Conservation (phyloP, 2,329 filamentous ascomycete genomes). For the Zarea fungicola region DNA sequence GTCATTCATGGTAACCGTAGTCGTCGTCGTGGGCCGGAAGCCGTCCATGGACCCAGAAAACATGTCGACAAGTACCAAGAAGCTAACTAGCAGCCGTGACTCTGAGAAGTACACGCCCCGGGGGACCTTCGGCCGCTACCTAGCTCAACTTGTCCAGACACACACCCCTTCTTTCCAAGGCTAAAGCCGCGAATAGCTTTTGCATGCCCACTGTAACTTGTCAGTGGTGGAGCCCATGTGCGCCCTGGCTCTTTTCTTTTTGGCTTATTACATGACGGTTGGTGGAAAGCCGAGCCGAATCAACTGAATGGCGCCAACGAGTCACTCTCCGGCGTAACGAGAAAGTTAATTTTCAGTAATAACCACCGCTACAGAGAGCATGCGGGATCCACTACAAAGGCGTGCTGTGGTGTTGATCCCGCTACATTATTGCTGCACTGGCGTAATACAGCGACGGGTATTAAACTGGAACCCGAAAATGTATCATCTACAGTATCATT, state of each 20-base stretch:
- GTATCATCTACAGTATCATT: too few species aligned
- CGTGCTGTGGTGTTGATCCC: too few species aligned
- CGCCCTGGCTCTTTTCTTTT: too few species aligned
- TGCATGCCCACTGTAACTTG: constrained; percentile 2
- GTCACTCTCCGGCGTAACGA: too few species aligned
- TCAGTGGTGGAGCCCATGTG: constrained; percentile 1
- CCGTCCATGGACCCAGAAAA: constrained; percentile 9
- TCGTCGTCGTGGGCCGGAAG: constrained; percentile 8
- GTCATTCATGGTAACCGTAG: background rate
- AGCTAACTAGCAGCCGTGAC: too few species aligned
- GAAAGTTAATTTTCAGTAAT: too few species aligned
- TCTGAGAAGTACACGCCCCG: background rate
- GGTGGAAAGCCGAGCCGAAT: background rate
- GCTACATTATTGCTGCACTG: too few species aligned
- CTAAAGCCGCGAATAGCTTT: background rate
- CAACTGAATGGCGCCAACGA: background rate
- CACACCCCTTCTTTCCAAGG: background rate
- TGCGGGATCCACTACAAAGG: too few species aligned
- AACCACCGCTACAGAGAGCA: too few species aligned
- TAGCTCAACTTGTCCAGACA: background rate
- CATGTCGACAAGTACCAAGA: constrained; percentile 5
- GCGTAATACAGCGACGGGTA: too few species aligned
- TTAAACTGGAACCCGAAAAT: too few species aligned
- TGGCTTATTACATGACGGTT: too few species aligned
- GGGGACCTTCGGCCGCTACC: background rate